Conservation (phyloP, 768 basidiomycete genomes). For the Holtermanniella nyarrowii region DNA sequence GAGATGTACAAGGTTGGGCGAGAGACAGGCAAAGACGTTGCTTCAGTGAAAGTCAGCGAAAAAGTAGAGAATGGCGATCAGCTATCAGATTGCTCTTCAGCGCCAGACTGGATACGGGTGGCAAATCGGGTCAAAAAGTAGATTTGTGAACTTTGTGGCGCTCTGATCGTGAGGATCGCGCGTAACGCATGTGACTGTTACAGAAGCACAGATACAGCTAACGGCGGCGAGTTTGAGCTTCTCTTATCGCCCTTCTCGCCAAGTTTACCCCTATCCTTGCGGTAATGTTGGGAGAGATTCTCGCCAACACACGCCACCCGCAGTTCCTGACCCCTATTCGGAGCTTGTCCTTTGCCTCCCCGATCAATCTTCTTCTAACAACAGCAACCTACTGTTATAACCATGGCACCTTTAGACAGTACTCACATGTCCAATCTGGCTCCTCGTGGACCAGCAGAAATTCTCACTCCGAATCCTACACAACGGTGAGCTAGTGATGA, state of each 20-base stretch:
- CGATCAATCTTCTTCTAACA: not conserved
- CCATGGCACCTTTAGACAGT: not conserved
- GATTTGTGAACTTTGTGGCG: not conserved
- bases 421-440: not conserved
- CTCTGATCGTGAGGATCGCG: not conserved
- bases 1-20: not conserved
- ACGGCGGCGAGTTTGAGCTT: not conserved
- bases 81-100: not conserved
- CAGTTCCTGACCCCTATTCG: not conserved
- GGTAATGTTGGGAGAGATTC: too few species aligned
- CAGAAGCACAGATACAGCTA: not conserved
- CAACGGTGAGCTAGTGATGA: slow-evolving; percentile 14
- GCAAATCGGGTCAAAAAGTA: not conserved
- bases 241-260: too few species aligned
- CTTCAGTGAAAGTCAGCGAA: not conserved
- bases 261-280: too few species aligned
- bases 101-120: too few species aligned
- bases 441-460: not conserved
- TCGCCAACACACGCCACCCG: too few species aligned
- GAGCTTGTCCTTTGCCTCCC: not conserved
- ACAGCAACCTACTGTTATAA: not conserved
- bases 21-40: not conserved
- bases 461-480: slow-evolving; percentile 19
- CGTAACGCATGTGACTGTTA: not conserved
- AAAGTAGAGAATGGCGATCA: not conserved